Conservation (phyloP, 2,329 filamentous ascomycete species). For the Mollisia scopiformis region DNA sequence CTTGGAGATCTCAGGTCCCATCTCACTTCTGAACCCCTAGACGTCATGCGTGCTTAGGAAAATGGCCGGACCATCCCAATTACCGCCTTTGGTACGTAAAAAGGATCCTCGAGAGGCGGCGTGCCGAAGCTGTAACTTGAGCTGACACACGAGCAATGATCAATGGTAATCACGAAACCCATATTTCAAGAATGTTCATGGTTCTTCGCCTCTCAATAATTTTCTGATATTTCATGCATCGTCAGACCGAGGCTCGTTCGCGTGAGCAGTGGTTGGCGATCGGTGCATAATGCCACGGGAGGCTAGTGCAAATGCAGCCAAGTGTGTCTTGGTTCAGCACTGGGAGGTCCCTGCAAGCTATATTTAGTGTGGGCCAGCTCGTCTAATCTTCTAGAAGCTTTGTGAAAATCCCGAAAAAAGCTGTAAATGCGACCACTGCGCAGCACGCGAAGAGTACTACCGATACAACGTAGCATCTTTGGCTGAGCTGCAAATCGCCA, state of each 20-base stretch:
- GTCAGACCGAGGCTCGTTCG: not conserved
- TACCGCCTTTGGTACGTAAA: not conserved
- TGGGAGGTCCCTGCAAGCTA: not conserved
- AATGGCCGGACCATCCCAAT: not conserved
- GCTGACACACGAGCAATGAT: not conserved
- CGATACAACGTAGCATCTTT: constrained; percentile 23
- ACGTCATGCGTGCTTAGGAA: not conserved
- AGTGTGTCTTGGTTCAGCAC: not conserved
- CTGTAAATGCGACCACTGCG: not conserved
- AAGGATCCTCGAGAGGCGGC: not conserved
- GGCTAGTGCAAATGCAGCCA: not conserved
- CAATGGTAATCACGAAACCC: not conserved
- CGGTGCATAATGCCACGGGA: not conserved
- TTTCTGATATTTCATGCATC: not conserved
- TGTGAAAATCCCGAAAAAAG: not conserved
- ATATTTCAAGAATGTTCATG: not conserved
- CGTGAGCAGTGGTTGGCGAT: not conserved
- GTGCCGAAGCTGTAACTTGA: not conserved
- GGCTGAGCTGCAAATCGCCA: constrained; percentile 8
- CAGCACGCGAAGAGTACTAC: not conserved
- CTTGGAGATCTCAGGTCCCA: not conserved
- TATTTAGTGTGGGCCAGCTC: constrained; percentile 7
- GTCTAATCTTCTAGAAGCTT: constrained; percentile 19
- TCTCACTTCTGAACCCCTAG: not conserved
- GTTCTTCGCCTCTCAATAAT: not conserved